phyloP scores from a whole-genome alignment of 805 yeast species.

The Candida krabiensis region DNA sequence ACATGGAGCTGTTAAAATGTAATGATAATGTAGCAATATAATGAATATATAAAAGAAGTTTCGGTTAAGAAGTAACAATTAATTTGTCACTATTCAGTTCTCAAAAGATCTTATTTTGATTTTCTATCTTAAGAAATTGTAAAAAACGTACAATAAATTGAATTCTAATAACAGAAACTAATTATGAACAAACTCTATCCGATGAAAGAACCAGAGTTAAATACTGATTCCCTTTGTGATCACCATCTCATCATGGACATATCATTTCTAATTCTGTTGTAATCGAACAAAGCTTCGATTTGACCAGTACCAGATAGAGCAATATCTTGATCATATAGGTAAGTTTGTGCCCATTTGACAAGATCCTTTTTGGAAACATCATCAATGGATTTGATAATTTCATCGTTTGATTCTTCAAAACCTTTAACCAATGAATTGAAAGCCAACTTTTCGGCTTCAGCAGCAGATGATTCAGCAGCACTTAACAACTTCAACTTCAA shows the following conservation, averaged over 20 bases:
- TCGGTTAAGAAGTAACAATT: not conserved
- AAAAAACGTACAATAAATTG: conserved; percentile 5
- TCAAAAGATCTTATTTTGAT: not conserved
- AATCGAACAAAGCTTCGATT: conserved; percentile 81
- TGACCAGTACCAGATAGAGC: conserved; percentile 84
- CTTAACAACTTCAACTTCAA: conserved; percentile 64
- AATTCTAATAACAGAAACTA: conserved; percentile 7
- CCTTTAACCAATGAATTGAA: conserved; percentile 59
- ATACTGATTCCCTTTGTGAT: conserved; percentile 9
- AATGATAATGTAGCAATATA: not conserved
- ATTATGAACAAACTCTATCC: conserved; percentile 7
- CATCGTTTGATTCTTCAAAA: conserved; percentile 58
- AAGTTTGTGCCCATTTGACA: conserved; percentile 70
- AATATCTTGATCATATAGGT: conserved; percentile 82
- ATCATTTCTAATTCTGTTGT: conserved; percentile 83
- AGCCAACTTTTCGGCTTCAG: conserved; percentile 57
- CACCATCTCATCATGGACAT: conserved; percentile 88
- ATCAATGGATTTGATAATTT: conserved; percentile 62
- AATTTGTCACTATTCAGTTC: not conserved
- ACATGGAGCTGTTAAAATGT: too few species aligned
- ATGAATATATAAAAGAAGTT: not conserved
- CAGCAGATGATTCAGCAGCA: conserved; percentile 42
- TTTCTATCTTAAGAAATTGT: conserved; percentile 1
- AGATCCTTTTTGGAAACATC: conserved; percentile 58
- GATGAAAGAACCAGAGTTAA: conserved; percentile 2